Conservation (phyloP, 192 early-diverging fungal genomes). For the Backusella australiensis region DNA sequence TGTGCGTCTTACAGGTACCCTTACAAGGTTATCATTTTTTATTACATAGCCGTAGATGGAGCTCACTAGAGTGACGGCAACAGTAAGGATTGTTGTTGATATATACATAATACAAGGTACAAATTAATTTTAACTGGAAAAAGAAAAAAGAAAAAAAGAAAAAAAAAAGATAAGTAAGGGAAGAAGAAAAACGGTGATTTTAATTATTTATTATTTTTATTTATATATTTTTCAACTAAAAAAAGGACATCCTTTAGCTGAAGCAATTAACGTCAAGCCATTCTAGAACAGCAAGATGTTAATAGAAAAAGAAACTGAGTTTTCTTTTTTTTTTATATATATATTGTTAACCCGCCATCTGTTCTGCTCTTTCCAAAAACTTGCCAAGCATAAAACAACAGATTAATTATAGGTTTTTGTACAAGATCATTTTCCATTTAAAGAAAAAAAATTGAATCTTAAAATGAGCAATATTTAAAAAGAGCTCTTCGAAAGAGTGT, state of each 20-base stretch:
- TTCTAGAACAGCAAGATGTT: neutral
- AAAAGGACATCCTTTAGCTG: neutral
- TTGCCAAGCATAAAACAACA: neutral
- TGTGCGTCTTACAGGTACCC: neutral
- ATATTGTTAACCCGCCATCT: neutral
- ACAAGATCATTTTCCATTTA: neutral
- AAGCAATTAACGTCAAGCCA: neutral
- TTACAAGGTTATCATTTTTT: neutral
- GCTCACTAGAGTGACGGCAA: neutral
- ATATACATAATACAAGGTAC: neutral
- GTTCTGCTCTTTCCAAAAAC: neutral
- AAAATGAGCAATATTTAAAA: neutral
- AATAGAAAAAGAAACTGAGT: slow-evolving; percentile 1
- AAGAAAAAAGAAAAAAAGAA: no score
- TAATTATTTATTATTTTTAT: neutral
- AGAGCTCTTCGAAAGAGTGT: neutral
- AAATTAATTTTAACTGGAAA: neutral
- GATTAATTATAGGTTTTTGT: slow-evolving; percentile 1
- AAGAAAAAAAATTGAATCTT: neutral
- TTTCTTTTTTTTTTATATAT: neutral
- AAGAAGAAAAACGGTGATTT: neutral
- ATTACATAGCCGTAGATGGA: neutral
- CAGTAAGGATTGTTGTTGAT: neutral
- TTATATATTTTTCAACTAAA: neutral
- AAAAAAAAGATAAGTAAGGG: neutral